These are phyloP conservation scores for Fusarium sp. DNA, from an alignment of 2,329 filamentous ascomycete species.

Conservation along the genomic window DNA sequence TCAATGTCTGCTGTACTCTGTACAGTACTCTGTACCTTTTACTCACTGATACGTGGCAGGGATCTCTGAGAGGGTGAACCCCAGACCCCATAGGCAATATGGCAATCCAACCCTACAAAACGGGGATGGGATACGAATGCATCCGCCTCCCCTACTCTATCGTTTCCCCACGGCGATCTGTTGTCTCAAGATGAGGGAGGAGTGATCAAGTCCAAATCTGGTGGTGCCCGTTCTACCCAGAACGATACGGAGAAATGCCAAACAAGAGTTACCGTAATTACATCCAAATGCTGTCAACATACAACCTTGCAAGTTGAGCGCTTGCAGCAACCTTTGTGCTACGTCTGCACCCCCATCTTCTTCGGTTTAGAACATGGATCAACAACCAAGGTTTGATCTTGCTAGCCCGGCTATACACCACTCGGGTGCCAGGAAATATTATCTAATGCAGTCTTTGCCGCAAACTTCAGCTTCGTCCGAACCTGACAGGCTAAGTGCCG, in stretches of 20 bases:
- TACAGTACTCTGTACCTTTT: background rate
- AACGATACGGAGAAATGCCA: background rate
- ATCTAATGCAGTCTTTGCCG: constrained; percentile 35
- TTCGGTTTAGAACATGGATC: constrained; percentile 21
- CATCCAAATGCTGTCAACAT: constrained; percentile 4
- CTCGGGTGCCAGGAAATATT: constrained; percentile 18
- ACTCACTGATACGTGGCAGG: constrained; percentile 17
- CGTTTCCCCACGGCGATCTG: constrained; percentile 15
- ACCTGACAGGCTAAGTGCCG: constrained; percentile 28
- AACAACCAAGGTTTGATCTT: constrained; percentile 25
- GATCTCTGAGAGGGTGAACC: constrained; percentile 11
- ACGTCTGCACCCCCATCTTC: constrained; percentile 33
- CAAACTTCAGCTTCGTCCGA: constrained; percentile 32
- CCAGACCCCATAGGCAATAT: constrained; percentile 20
- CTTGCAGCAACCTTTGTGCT: constrained; percentile 31
- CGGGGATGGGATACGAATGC: constrained; percentile 24
- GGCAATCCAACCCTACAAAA: constrained; percentile 15
- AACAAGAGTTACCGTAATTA: constrained; percentile 1
- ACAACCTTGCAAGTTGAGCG: constrained; percentile 24
- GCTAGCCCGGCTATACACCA: constrained; percentile 18
- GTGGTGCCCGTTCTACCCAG: background rate
- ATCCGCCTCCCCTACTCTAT: constrained; percentile 14
- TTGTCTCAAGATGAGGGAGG: constrained; percentile 10
- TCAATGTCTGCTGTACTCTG: constrained; percentile 1
- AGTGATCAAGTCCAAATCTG: background rate